These are phyloP conservation scores for Fraxinus latifolia DNA, from an alignment of 305 asterid species.

Conservation along the genomic window DNA sequence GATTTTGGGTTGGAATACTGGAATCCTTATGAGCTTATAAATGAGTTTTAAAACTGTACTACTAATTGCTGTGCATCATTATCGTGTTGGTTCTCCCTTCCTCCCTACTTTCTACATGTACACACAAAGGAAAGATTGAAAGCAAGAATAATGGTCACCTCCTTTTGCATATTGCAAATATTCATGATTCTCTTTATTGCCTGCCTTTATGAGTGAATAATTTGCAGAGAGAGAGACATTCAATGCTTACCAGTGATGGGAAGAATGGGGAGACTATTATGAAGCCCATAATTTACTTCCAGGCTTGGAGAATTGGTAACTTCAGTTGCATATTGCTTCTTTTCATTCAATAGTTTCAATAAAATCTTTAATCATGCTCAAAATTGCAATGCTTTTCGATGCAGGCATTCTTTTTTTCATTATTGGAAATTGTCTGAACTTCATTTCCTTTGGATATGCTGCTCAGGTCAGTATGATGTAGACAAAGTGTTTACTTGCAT, in stretches of 20 bases:
- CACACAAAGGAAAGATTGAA: conserved; percentile 8
- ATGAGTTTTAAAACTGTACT: not conserved
- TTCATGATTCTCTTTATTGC: conserved; percentile 20
- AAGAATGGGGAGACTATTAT: conserved; percentile 48
- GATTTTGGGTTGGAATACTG: not conserved
- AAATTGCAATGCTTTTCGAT: conserved; percentile 21
- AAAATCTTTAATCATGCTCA: not conserved
- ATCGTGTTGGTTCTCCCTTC: conserved; percentile 3
- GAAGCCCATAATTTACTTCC: conserved; percentile 84
- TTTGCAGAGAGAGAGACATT: conserved; percentile 72
- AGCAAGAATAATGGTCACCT: not conserved
- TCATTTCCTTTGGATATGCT: conserved; percentile 92
- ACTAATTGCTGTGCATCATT: conserved; percentile 6
- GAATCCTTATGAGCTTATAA: conserved; percentile 14
- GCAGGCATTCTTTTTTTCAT: conserved; percentile 80
- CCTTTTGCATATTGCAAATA: conserved; percentile 14
- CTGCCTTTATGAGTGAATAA: conserved; percentile 19
- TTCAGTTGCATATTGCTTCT: conserved; percentile 19
- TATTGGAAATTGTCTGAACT: conserved; percentile 88
- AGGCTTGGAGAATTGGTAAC: conserved; percentile 90
- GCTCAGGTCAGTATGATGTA: conserved; percentile 71
- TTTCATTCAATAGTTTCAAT: conserved; percentile 8
- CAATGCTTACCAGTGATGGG: conserved; percentile 51
- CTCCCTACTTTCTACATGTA: conserved; percentile 10
- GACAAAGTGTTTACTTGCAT: conserved; percentile 12